Conservation (phyloP, 2,329 filamentous ascomycete genomes). For the Fusarium sp. region DNA sequence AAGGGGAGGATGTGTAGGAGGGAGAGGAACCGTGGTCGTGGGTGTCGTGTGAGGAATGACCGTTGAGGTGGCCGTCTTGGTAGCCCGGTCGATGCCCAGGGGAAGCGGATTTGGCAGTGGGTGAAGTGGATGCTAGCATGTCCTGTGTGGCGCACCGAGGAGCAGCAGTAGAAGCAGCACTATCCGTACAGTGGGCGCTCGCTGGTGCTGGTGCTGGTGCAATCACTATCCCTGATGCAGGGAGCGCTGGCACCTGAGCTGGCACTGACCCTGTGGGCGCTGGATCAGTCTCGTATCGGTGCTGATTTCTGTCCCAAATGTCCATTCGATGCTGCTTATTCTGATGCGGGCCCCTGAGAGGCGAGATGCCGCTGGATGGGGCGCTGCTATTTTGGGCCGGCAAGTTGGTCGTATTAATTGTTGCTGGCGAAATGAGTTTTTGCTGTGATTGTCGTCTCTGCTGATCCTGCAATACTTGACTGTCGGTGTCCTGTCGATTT, state of each 20-base stretch:
- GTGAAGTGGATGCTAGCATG: constrained; percentile 30
- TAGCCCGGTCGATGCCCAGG: constrained; percentile 38
- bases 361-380: constrained; percentile 34
- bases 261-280: constrained; percentile 32
- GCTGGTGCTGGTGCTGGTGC: constrained; percentile 30
- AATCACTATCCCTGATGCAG: constrained; percentile 36
- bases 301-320: constrained; percentile 13
- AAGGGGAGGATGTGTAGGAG: constrained; percentile 28
- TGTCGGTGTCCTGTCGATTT: neutral
- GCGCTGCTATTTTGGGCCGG: constrained; percentile 45
- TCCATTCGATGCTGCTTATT: constrained; percentile 31
- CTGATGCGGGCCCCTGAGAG: constrained; percentile 41
- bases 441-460: constrained; percentile 16
- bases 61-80: constrained; percentile 29
- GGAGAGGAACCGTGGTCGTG: constrained; percentile 28
- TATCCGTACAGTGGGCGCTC: constrained; percentile 36
- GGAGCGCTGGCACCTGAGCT: constrained; percentile 18
- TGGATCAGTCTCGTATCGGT: constrained; percentile 42
- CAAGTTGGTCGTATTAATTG: constrained; percentile 34
- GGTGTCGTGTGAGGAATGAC: constrained; percentile 36
- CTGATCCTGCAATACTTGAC: neutral
- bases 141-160: constrained; percentile 37
- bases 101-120: constrained; percentile 36
- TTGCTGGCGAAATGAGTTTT: constrained; percentile 36
- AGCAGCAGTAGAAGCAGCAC: constrained; percentile 6